phyloP scores from a whole-genome alignment of 1,284 basidiomycete species.

The Stygiomarasmius scandens region DNA sequence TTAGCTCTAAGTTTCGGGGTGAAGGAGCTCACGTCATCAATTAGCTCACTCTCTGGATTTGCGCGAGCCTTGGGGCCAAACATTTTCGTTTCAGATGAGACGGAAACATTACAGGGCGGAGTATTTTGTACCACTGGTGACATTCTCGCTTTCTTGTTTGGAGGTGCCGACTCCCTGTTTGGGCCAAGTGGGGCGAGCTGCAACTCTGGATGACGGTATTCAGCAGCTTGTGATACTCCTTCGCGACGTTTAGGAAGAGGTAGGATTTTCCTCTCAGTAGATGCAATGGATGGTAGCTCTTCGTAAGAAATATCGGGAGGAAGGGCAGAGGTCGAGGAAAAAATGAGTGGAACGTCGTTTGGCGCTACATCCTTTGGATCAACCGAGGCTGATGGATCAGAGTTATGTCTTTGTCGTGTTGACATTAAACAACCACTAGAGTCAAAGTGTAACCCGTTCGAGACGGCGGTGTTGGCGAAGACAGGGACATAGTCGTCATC shows the following conservation, averaged over 20 bases:
- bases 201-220: background rate
- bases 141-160: background rate
- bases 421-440: background rate
- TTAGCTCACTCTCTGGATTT: constrained; percentile 2
- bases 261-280: background rate
- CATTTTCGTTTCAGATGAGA: background rate
- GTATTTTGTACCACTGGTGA: no score
- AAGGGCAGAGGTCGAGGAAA: background rate
- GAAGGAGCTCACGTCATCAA: background rate
- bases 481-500: background rate
- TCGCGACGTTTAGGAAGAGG: background rate
- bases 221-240: background rate
- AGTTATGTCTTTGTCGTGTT: background rate
- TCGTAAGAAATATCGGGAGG: no score
- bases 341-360: background rate
- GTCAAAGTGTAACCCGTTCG: background rate
- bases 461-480: background rate
- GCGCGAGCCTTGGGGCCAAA: constrained; percentile 2
- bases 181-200: background rate
- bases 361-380: background rate
- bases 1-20: background rate
- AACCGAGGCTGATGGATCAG: background rate
- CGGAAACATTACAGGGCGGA: background rate
- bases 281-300: background rate
- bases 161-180: background rate